A percentile compares a stretch with the other conserved stretches of the same genome.
phyloP scores from a whole-genome alignment of 2,329 filamentous ascomycete genomes.

The Aspergillus ibericus region DNA sequence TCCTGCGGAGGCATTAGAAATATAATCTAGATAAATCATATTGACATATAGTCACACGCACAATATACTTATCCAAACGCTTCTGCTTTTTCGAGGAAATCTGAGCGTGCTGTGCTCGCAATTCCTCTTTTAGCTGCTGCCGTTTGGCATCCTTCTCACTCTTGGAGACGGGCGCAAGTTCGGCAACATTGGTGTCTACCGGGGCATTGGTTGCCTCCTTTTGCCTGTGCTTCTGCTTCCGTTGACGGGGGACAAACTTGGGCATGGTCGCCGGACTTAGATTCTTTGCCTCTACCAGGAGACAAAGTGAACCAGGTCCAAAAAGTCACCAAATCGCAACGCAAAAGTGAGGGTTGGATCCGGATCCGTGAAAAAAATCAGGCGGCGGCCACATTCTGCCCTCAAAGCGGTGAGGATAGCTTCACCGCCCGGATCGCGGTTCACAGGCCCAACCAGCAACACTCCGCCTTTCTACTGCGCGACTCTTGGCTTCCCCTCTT shows the following conservation, averaged over 20 bases:
- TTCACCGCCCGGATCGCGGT: constrained; percentile 22
- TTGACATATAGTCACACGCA: constrained; percentile 30
- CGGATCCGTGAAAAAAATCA: constrained; percentile 19
- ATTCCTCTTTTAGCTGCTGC: constrained; percentile 53
- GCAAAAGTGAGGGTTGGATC: constrained; percentile 7
- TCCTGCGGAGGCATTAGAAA: constrained; percentile 54
- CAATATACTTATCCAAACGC: constrained; percentile 68
- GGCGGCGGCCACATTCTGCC: constrained; percentile 29
- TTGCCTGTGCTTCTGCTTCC: constrained; percentile 55
- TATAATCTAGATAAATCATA: background rate
- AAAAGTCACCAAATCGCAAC: constrained; percentile 6
- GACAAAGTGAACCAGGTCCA: constrained; percentile 11
- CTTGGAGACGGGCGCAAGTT: constrained; percentile 49
- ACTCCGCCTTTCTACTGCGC: background rate
- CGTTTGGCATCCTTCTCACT: constrained; percentile 56
- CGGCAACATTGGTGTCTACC: constrained; percentile 50
- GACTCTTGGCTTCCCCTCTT: background rate
- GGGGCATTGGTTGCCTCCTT: constrained; percentile 27
- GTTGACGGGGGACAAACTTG: constrained; percentile 56
- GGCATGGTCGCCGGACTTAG: constrained; percentile 34
- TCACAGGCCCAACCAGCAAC: background rate
- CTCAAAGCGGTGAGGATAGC: constrained; percentile 8
- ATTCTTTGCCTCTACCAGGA: constrained; percentile 11
- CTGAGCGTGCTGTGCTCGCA: constrained; percentile 55
- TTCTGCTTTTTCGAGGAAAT: constrained; percentile 67